Evolutionary conservation across 352 stramenopile species (phyloP), one percentile per base, ranked within the genome.

Genomic region (Globisporangium canariense): DNA sequence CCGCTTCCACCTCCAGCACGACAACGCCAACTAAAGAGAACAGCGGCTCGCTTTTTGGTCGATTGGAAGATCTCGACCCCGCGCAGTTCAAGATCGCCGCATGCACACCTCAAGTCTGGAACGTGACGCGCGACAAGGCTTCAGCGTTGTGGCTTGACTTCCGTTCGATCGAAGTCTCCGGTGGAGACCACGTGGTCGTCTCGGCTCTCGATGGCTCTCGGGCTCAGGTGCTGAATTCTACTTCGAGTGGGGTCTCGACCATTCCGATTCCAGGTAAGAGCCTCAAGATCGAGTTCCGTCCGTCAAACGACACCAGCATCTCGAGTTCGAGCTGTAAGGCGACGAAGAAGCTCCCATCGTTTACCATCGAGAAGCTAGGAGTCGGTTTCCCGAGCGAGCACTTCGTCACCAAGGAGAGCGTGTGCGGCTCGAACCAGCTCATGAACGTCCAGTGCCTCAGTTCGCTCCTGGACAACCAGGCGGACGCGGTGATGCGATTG

Each of bases 31-130:
- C 38, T 10, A 14, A 6, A 28, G 16, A 36, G 22, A 8, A 41
- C 22, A 9, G 22, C 4, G 22, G 22, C 11, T 54, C 28, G 22
- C 22, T 32, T 20, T 40, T 61, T 18, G 45, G 62, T 53, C 40
- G 22, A 16, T 14, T 57, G 30, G 16, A 55, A 57, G 38, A 49
- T 20, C 52, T 76, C n/a, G 66, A 62, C 25, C 47, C 66, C 0
- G 40, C 28, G 40, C 59, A 68, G 43, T 76, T 68, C 52, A 43
- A 58, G 22, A 70, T 76, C 62, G 18, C 69, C 3, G 16, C 47
- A 50, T 73, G 66, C 51, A 36, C 68, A 46, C 58, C 59, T 14
- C 70, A 76, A 45, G 63, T 49, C 28, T 76, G 70, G 69, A 68
- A 58, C n/a, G 65, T 73, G 50, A 63, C 54, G 52, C 62, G 71